Conservation (phyloP, 2,329 filamentous ascomycete genomes). For the Alternaria dauci region DNA sequence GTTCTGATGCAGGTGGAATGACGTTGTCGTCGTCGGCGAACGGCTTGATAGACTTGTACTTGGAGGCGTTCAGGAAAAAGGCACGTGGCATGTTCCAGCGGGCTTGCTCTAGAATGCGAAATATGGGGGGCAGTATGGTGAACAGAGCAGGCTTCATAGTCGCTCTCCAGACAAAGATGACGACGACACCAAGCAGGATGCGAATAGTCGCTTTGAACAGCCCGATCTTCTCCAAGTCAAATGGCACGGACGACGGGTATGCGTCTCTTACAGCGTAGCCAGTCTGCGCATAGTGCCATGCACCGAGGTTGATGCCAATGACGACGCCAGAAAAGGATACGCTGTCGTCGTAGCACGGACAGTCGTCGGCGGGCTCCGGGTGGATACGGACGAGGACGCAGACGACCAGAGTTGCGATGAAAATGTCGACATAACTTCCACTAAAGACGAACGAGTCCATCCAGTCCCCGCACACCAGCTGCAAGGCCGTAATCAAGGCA, state of each 20-base stretch:
- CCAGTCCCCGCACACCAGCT: conserved; percentile 63
- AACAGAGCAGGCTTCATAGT: conserved; percentile 86
- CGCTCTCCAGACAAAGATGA: conserved; percentile 90
- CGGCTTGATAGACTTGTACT: conserved; percentile 85
- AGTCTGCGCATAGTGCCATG: conserved; percentile 79
- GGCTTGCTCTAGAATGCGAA: conserved; percentile 81
- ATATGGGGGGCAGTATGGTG: conserved; percentile 80
- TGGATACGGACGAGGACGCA: conserved; percentile 85
- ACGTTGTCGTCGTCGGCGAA: conserved; percentile 83
- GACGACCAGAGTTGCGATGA: conserved; percentile 71
- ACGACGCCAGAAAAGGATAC: conserved; percentile 91
- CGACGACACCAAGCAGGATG: conserved; percentile 79
- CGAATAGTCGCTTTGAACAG: conserved; percentile 70
- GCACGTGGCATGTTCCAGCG: conserved; percentile 83
- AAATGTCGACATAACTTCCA: conserved; percentile 66
- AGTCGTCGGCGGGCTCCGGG: conserved; percentile 95
- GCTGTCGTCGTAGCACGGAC: conserved; percentile 95
- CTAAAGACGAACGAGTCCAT: conserved; percentile 74
- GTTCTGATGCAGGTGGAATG: conserved; percentile 86
- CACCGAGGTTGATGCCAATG: conserved; percentile 82
- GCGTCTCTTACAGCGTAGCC: conserved; percentile 61
- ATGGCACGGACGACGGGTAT: conserved; percentile 68
- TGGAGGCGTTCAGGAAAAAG: conserved; percentile 88
- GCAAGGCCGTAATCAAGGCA: conserved; percentile 66
- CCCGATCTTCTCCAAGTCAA: conserved; percentile 72